Base-by-base conservation (phyloP, 108 stramenopile species). In the Pseudonitzschia multiseries region DNA sequence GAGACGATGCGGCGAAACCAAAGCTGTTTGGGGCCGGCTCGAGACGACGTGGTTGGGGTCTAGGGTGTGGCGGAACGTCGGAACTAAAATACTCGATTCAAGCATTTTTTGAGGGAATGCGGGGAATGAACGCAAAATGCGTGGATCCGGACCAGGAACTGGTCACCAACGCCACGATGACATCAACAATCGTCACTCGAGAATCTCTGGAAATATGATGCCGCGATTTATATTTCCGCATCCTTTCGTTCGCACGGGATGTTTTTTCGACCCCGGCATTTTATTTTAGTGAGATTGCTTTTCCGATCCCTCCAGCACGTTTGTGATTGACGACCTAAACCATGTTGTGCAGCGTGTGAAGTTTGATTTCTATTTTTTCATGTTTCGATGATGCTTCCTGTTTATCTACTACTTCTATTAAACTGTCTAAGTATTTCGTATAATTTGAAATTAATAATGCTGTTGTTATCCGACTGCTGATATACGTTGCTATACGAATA, bases 111-210 rank as follows among this genome's bases (percentile, higher is more conserved):
- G 63, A 51, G 32, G 71, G 24, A 31, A 43, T 68, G 32, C 52
- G 46, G 6, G 46, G 62, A 41, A 54, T 26, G 6, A 61, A 44
- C 21, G 29, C 59, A 59, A 71, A 71, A 48, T 67, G 46, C 28
- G 27, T 48, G 66, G 66, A 67, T 67, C 42, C 46, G 2, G 74
- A 54, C 26, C 18, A 20, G 27, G 48, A 22, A 48, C 61, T 61
- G 52, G 61, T 46, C 50, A 48, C 32, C 51, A 62, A 10, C 33
- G n/a, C 57, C 0, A 78, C 77, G 20, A 71, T 78, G 69, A 66
- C 63, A 57, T 78, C 77, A 6, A 70, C 77, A 2, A 78, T 78
- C 54, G 54, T 51, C 14, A 78, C 77, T 14, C 28, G 77, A 72
- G 77, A 78, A 41, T 78, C 77, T 0, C 33, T 78, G 65, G 13